phyloP scores from a whole-genome alignment of 106 monocot genomes.

The Dendrobium officinale region DNA sequence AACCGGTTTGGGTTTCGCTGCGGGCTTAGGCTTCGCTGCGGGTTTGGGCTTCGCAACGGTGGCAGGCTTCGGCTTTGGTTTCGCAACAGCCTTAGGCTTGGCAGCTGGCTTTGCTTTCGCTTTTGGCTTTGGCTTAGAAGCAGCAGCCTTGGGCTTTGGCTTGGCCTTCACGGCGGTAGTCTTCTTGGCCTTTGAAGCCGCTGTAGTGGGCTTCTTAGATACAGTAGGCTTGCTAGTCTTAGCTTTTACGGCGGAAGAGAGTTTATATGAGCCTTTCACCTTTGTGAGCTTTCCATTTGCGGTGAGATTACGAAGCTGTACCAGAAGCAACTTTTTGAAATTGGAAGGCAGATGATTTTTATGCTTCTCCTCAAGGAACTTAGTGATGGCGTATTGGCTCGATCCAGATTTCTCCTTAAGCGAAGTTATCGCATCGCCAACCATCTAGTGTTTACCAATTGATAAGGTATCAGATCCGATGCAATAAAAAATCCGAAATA shows the following conservation, averaged over 20 bases:
- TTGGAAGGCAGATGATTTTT: constrained; percentile 48
- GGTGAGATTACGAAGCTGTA: constrained; percentile 57
- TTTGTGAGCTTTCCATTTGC: constrained; percentile 65
- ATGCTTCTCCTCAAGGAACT: constrained; percentile 76
- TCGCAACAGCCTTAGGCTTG: constrained; percentile 7
- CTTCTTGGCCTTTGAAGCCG: constrained; percentile 22
- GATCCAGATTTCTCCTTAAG: constrained; percentile 86
- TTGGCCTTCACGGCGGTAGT: constrained; percentile 10
- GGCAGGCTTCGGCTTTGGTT: constrained; percentile 14
- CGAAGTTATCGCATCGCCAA: constrained; percentile 51
- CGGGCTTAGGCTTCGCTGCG: constrained; percentile 31
- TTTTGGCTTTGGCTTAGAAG: constrained; percentile 11
- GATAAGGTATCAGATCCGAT: constrained; percentile 2
- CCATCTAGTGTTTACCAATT: constrained; percentile 44
- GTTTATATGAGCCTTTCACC: constrained; percentile 78
- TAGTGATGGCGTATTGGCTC: constrained; percentile 74
- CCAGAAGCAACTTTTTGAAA: constrained; percentile 64
- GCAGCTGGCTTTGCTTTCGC: constrained; percentile 7
- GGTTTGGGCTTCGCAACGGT: constrained; percentile 21
- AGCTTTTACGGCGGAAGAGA: constrained; percentile 14
- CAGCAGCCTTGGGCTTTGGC: constrained; percentile 13
- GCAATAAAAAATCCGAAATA: not conserved
- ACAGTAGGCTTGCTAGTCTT: not conserved
- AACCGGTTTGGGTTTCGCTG: not conserved
- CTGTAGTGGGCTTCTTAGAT: not conserved